Evolutionary conservation across 192 early-diverging fungal genomes (phyloP).

Genomic region (Linderina pennispora): DNA sequence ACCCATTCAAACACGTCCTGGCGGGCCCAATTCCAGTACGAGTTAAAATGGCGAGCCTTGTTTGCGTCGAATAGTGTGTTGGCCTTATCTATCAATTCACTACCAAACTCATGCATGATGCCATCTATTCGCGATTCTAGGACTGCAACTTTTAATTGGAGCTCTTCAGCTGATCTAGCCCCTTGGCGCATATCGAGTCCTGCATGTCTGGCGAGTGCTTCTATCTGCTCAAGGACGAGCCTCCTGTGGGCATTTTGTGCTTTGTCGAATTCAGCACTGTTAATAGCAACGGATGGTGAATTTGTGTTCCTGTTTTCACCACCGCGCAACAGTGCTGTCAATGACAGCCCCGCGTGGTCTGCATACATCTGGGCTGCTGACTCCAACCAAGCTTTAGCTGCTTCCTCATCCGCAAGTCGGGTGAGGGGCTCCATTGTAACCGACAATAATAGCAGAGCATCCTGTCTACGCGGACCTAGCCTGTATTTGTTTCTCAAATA

Average conservation of each 20-base stretch:
- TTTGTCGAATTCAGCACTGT: slow-evolving; percentile 81
- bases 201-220: slow-evolving; percentile 77
- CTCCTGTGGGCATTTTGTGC: slow-evolving; percentile 65
- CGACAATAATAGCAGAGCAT: slow-evolving; percentile 70
- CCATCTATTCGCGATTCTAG: slow-evolving; percentile 72
- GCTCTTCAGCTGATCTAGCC: slow-evolving; percentile 55
- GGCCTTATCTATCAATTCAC: slow-evolving; percentile 66
- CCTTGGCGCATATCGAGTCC: slow-evolving; percentile 69
- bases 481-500: slow-evolving; percentile 66
- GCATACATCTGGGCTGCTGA: slow-evolving; percentile 67
- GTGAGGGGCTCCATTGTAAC: slow-evolving; percentile 77
- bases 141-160: slow-evolving; percentile 49
- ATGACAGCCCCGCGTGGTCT: slow-evolving; percentile 63
- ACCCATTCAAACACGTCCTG: slow-evolving; percentile 46
- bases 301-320: no score
- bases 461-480: slow-evolving; percentile 69
- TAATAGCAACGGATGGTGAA: slow-evolving; percentile 47
- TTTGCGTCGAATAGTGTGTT: slow-evolving; percentile 65
- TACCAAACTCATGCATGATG: slow-evolving; percentile 79
- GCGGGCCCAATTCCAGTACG: slow-evolving; percentile 93
- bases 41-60: slow-evolving; percentile 87
- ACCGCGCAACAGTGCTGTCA: no score
- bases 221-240: slow-evolving; percentile 76
- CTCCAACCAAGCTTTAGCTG: slow-evolving; percentile 81
- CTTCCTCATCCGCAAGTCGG: slow-evolving; percentile 64